A percentile compares a stretch with the other conserved stretches of the same genome.
phyloP scores from a whole-genome alignment of 306 rosid genomes.

The Casuarina glauca region DNA sequence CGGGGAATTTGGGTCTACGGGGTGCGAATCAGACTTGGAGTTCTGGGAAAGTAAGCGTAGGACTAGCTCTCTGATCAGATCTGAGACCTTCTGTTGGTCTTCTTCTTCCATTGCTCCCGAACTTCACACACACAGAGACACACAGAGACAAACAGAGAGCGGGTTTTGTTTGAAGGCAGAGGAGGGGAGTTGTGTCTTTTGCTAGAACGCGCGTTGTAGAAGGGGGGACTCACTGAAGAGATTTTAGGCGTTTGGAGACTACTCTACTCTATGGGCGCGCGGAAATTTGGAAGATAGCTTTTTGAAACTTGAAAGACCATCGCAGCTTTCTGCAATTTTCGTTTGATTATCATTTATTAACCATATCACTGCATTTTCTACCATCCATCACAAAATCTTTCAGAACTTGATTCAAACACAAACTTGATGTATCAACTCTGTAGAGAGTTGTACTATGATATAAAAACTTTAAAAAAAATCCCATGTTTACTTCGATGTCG shows the following conservation, averaged over 20 bases:
- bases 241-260: background rate
- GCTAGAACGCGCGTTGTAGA: background rate
- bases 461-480: too few relatives aligned
- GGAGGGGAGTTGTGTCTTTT: background rate
- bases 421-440: too few relatives aligned
- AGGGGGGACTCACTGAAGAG: background rate
- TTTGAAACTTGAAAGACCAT: too few relatives aligned
- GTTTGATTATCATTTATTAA: too few relatives aligned
- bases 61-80: constrained; percentile 83
- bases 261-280: too few relatives aligned
- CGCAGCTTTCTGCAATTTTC: too few relatives aligned
- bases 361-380: too few relatives aligned
- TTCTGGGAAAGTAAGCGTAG: constrained; percentile 61
- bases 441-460: too few relatives aligned
- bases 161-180: background rate
- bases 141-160: background rate
- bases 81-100: constrained; percentile 72
- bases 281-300: too few relatives aligned
- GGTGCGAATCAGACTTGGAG: constrained; percentile 41
- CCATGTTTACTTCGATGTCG: too few relatives aligned
- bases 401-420: too few relatives aligned
- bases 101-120: constrained; percentile 71
- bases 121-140: background rate
- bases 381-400: too few relatives aligned
- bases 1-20: constrained; percentile 45